Percentiles rank a stretch among this genome's conserved stretches.
Evolutionary conservation across 2,329 filamentous ascomycete genomes (phyloP).

Genomic region (Xylaria sp.): DNA sequence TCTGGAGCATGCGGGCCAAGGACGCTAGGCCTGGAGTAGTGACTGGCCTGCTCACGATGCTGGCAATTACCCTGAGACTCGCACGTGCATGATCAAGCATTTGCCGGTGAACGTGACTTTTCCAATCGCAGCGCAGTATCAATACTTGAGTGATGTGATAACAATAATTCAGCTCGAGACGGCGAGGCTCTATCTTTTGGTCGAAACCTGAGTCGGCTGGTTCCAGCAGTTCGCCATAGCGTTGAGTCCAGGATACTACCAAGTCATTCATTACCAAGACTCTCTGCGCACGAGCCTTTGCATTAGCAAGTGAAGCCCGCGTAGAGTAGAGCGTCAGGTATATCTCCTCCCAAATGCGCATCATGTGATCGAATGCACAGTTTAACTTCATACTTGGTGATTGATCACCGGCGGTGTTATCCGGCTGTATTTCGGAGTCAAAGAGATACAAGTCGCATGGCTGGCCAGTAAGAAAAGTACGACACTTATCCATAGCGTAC

Average conservation of each 20-base stretch:
- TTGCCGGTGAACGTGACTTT: constrained; percentile 6
- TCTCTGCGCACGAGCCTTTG: constrained; percentile 1
- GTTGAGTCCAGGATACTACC: constrained; percentile 15
- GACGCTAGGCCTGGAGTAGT: constrained; percentile 9
- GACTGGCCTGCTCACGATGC: constrained; percentile 10
- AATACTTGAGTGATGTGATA: constrained; percentile 23
- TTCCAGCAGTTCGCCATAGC: constrained; percentile 9
- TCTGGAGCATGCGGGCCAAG: constrained; percentile 18
- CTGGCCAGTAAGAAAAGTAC: constrained; percentile 15
- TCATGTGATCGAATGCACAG: constrained; percentile 22
- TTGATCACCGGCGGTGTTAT: background rate
- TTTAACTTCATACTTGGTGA: background rate
- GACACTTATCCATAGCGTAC: constrained; percentile 23
- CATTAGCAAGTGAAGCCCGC: constrained; percentile 7
- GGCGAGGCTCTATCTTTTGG: constrained; percentile 2
- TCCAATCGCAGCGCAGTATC: constrained; percentile 22
- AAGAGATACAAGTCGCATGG: constrained; percentile 26
- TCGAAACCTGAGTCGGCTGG: background rate
- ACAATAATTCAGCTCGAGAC: constrained; percentile 20
- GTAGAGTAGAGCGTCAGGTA: constrained; percentile 22
- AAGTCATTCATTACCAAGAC: constrained; percentile 13
- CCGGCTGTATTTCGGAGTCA: constrained; percentile 5
- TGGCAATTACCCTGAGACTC: constrained; percentile 13
- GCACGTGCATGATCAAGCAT: constrained; percentile 21
- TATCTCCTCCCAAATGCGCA: constrained; percentile 26